These are phyloP conservation scores for Candida patagonica DNA, from an alignment of 805 yeast genomes.

Conservation along the genomic window DNA sequence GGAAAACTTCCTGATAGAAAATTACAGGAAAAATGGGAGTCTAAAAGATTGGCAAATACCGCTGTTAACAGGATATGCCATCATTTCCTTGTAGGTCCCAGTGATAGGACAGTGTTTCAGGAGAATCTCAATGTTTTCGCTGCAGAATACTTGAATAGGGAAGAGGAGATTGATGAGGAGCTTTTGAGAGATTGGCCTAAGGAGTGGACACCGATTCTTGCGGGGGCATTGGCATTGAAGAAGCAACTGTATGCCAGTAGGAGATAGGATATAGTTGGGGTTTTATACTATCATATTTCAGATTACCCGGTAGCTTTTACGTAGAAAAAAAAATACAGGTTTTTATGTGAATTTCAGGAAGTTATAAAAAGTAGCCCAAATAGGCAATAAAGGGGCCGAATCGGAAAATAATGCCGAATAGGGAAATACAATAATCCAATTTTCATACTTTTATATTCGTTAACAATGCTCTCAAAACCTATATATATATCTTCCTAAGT, in stretches of 20 bases:
- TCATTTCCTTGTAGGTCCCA: constrained; percentile 1
- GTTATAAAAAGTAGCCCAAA: no score
- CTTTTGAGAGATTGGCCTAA: constrained; percentile 2
- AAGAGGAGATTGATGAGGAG: constrained; percentile 2
- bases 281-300: no score
- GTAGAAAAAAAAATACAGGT: no score
- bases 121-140: not conserved
- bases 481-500: no score
- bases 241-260: not conserved
- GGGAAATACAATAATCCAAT: no score
- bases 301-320: no score
- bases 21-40: constrained; percentile 7
- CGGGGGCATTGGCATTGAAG: not conserved
- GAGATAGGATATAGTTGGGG: no score
- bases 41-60: not conserved
- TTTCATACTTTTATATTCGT: no score
- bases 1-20: constrained; percentile 1
- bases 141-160: not conserved
- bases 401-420: no score
- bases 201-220: not conserved
- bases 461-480: no score
- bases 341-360: no score
- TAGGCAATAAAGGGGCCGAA: no score
- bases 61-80: not conserved
- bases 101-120: not conserved